Evolutionary conservation across 345 rosid species (phyloP).

Genomic region (Gossypioides kirkii): DNA sequence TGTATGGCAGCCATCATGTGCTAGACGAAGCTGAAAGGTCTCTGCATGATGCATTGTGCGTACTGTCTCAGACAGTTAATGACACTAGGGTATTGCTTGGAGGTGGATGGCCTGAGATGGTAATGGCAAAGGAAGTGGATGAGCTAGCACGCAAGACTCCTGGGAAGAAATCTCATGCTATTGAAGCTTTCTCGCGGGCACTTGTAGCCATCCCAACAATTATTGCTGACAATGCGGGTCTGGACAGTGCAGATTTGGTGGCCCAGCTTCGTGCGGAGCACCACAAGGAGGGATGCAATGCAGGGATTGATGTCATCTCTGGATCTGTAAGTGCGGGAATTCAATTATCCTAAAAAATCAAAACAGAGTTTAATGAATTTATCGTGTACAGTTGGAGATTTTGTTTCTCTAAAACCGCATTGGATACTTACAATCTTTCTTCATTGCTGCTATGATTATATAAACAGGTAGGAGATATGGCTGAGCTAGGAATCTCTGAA

Average conservation of each 20-base stretch:
- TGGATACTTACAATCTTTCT: neutral
- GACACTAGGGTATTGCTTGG: conserved; percentile 89
- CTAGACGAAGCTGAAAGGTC: conserved; percentile 99
- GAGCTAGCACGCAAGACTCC: conserved; percentile 90
- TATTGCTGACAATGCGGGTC: conserved; percentile 95
- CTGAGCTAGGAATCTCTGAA: conserved; percentile 78
- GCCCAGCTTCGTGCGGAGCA: conserved; percentile 99
- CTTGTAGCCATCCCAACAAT: conserved; percentile 79
- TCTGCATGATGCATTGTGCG: conserved; percentile 93
- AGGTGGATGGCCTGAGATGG: conserved; percentile 99
- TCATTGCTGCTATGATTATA: neutral
- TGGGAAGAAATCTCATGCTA: conserved; percentile 94
- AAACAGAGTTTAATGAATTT: neutral
- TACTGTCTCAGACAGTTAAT: conserved; percentile 89
- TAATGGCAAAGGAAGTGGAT: conserved; percentile 95
- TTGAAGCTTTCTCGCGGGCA: conserved; percentile 88
- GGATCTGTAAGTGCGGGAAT: conserved; percentile 66
- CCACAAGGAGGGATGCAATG: conserved; percentile 66
- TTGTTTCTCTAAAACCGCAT: neutral
- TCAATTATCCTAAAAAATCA: neutral
- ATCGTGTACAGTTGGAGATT: neutral
- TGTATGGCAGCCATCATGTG: conserved; percentile 68
- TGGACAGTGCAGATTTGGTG: conserved; percentile 93
- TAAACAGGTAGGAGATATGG: conserved; percentile 86
- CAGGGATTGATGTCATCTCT: conserved; percentile 86